Evolutionary conservation across 345 rosid species (phyloP), one percentile per base, ranked within the genome.

Genomic region (Populus euphratica): DNA sequence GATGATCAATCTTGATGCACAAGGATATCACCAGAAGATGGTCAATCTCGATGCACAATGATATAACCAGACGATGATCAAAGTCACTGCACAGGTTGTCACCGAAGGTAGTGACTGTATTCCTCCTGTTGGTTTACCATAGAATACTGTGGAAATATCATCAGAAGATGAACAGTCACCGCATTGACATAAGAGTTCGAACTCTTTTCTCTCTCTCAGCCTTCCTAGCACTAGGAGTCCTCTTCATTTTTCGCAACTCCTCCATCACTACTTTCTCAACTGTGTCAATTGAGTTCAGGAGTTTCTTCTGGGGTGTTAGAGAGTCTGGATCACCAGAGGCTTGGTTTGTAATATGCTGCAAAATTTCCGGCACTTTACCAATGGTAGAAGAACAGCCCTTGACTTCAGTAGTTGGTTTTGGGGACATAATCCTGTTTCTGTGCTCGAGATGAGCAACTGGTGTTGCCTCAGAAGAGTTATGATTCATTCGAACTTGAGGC

Each of bases 291-390:
- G 97, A 89, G 79, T 90, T 83, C 75, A 93, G 80, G 6, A 96
- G 92, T 64, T 92, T 96, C 86, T 87, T 96, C 85, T 96, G 93
- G 0, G 97, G 99, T n/a, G 99, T 96, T 70, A 92, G 77, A 78
- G 79, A 79, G 43, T 90, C 97, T 6, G 89, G 81, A 41, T 84
- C 90, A 49, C 61, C 90, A 21, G 77, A 70, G 10, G 79, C 68
- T 83, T 80, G 82, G 59, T 88, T 88, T 8, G 87, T 81, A 68
- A 91, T 73, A 72, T 87, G 85, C 64, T 82, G 86, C 77, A 95
- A 74, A 76, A 92, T 82, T 82, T 88, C 89, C 4, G 85, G 86
- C 50, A 92, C 87, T 76, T 78, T 88, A 56, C 84, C 84, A 20
- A 88, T 81, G 50, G 93, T 84, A 1, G 77, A 70, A 31, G 87